Conservation (phyloP, 352 stramenopile species). For the Globisporangium orthogonon region DNA sequence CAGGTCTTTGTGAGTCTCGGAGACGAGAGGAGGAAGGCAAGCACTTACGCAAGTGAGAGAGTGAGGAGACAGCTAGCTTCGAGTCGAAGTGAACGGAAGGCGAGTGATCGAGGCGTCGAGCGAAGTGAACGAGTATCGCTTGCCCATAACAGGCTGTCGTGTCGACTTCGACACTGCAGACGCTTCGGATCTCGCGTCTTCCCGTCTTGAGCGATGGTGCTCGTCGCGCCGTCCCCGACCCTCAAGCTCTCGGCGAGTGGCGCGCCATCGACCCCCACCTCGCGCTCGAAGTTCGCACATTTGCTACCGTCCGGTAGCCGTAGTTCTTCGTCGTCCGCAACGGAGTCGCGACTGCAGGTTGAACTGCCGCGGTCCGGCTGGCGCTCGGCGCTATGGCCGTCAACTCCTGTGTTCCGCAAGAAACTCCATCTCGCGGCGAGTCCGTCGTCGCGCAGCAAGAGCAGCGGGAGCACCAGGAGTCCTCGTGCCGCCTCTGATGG, state of each 20-base stretch:
- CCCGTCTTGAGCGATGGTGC: not conserved
- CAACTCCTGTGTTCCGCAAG: slow-evolving; percentile 22
- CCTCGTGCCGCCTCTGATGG: slow-evolving; percentile 14
- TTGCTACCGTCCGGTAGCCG: slow-evolving; percentile 7
- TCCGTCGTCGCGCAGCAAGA: slow-evolving; percentile 10
- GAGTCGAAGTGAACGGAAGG: too few relatives aligned
- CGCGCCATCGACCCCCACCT: not conserved
- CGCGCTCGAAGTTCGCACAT: slow-evolving; percentile 4
- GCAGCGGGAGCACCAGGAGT: slow-evolving; percentile 6
- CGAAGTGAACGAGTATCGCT: too few relatives aligned
- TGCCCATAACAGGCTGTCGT: too few relatives aligned
- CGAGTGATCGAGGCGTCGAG: too few relatives aligned
- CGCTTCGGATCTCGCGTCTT: too few relatives aligned
- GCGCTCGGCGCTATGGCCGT: slow-evolving; percentile 31
- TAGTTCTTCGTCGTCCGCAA: not conserved
- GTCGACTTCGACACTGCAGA: too few relatives aligned
- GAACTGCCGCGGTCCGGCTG: slow-evolving; percentile 20
- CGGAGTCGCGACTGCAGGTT: slow-evolving; percentile 13
- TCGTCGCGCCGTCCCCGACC: not conserved
- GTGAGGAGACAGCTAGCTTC: too few relatives aligned
- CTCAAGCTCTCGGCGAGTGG: not conserved
- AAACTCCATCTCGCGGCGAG: slow-evolving; percentile 19
- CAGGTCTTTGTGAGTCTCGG: too few relatives aligned
- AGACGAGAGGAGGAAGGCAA: too few relatives aligned
- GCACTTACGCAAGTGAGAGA: too few relatives aligned